Base-by-base conservation (phyloP, 371 early-diverging fungal species). In the Rhizomucor miehei region DNA sequence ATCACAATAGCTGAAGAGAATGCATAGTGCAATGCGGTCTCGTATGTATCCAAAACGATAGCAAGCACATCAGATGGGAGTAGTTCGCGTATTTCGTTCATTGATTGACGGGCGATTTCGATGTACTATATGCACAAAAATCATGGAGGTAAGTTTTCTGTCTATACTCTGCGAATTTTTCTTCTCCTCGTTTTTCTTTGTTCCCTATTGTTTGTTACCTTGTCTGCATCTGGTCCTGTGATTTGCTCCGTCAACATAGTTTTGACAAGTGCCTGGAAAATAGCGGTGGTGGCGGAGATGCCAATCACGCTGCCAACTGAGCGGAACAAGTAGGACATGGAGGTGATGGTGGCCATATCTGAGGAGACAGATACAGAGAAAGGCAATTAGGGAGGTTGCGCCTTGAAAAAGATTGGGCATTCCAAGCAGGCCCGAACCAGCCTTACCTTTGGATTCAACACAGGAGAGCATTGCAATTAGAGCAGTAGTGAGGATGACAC, bases 271-370 rank as follows among this genome's bases (percentile, higher is more conserved):
- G 62, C 67, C 52, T 79, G 75, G 57, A 75, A 67, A 19, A 66
- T 65, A 38, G 73, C 71, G 8, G 71, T 67, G 20, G 65, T 67
- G 20, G 57, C 53, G 9, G 75, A 66, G 29, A 74, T 66, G 51
- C 74, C 75, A 49, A 77, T 65, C 12, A 72, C 74, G 54, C 69
- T 59, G 24, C 78, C 78, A 14, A 69, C 66, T 3, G 75, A 62
- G 12, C 75, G 65, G 65, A 74, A 77, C 14, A 77, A 52, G 50
- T 77, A 77, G 3, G 75, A 70, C 60, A 77, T 61, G 14, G 71
- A 67, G 2, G 75, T 72, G 39, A 67, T 63, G 0, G 75, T 77
- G n/a, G 81, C 81, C 70, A 78, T 73, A 44, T 80, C 79, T 74
- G 13, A 6, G n/a, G 17, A n/a, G n/a, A n/a, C n/a, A n/a, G n/a